These are phyloP conservation scores for Hexamita inflata DNA, from an alignment of 208 protist genomes.

Conservation along the genomic window DNA sequence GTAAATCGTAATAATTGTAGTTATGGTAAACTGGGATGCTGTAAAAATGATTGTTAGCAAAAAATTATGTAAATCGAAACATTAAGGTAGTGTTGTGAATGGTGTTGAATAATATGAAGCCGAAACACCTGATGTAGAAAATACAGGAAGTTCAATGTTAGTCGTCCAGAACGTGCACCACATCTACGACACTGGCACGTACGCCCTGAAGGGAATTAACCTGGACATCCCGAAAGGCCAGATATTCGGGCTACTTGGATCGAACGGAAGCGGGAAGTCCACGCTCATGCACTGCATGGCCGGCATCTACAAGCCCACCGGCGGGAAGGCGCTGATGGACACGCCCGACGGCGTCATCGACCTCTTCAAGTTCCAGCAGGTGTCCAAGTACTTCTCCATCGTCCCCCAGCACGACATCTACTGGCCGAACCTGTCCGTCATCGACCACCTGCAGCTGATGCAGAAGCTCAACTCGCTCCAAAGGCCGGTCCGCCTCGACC, in stretches of 20 bases:
- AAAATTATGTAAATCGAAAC: background rate
- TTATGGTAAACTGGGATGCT: background rate
- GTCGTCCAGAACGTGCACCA: background rate
- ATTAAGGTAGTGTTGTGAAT: no score
- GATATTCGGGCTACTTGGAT: background rate
- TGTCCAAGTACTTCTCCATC: background rate
- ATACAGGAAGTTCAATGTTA: background rate
- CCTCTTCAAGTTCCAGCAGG: no score
- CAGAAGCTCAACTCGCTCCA: background rate
- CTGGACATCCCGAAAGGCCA: background rate
- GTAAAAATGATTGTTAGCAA: background rate
- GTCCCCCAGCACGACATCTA: conserved; percentile 19
- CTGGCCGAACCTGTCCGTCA: background rate
- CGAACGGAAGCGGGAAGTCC: background rate
- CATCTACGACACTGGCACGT: background rate
- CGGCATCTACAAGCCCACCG: background rate
- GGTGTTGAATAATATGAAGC: no score
- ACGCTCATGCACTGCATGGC: background rate
- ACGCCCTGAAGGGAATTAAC: background rate
- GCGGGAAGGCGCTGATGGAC: background rate
- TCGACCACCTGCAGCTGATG: conserved; percentile 1
- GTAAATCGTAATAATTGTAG: background rate
- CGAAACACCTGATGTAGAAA: background rate
- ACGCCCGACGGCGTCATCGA: no score
- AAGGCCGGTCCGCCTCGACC: background rate